These are phyloP conservation scores for Alternaria longipes DNA, from an alignment of 2,329 filamentous ascomycete genomes.

Conservation along the genomic window DNA sequence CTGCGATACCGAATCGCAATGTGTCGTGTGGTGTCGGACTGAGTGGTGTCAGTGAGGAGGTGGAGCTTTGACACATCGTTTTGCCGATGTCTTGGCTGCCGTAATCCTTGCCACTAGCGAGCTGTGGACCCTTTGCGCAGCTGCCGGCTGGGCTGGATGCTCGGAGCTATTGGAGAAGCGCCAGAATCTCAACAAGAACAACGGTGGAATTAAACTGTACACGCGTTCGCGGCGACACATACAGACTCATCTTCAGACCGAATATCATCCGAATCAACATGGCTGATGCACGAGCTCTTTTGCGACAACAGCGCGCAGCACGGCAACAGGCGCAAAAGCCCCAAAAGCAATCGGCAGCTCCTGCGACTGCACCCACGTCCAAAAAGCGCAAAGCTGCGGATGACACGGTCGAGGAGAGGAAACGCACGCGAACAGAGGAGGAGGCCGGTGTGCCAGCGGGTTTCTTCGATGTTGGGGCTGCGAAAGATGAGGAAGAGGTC, in stretches of 20 bases:
- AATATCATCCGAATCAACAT: conserved; percentile 25
- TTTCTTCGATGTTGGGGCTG: conserved; percentile 46
- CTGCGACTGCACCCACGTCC: conserved; percentile 40
- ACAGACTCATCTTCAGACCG: not conserved
- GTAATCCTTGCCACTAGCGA: conserved; percentile 18
- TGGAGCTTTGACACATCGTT: conserved; percentile 36
- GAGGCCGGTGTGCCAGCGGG: conserved; percentile 44
- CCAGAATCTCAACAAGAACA: conserved; percentile 3
- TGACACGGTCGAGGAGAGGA: conserved; percentile 41
- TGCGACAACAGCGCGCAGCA: conserved; percentile 51
- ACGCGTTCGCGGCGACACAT: not conserved
- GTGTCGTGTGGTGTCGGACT: conserved; percentile 41
- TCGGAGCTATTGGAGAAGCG: conserved; percentile 11
- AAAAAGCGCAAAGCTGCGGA: conserved; percentile 50
- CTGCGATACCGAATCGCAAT: conserved; percentile 25
- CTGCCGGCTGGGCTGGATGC: conserved; percentile 1
- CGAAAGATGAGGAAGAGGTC: conserved; percentile 18
- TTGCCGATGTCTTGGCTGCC: conserved; percentile 31
- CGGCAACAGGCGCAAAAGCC: conserved; percentile 46
- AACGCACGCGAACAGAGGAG: conserved; percentile 46
- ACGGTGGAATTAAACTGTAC: not conserved
- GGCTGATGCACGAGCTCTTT: conserved; percentile 51
- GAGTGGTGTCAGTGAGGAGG: conserved; percentile 40
- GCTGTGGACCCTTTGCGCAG: conserved; percentile 12
- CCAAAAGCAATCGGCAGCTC: conserved; percentile 41